A percentile compares a stretch with the other conserved stretches of the same genome.
Evolutionary conservation across 169 alveolate genomes (phyloP).

Genomic region (Eimeria brunetti): DNA sequence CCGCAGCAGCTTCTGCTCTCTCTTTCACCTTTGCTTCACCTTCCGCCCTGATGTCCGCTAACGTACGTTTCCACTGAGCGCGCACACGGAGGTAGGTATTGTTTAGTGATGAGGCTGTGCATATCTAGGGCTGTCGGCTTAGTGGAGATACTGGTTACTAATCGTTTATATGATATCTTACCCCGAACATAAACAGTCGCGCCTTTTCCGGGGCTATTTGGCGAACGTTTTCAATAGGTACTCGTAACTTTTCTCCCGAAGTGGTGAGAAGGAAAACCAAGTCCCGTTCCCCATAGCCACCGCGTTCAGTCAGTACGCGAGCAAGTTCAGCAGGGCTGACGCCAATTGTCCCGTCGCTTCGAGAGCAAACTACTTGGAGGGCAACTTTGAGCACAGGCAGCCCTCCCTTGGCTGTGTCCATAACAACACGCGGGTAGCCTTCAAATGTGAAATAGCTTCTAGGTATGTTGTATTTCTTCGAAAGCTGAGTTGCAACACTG

Average conservation of each 20-base stretch:
- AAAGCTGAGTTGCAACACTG: conserved; percentile 27
- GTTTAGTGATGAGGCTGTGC: background rate
- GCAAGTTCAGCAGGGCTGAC: conserved; percentile 59
- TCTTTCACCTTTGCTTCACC: conserved; percentile 22
- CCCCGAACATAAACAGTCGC: conserved; percentile 45
- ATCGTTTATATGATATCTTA: background rate
- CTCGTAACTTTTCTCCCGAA: conserved; percentile 35
- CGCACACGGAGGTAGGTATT: background rate
- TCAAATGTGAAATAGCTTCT: conserved; percentile 20
- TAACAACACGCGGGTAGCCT: conserved; percentile 57
- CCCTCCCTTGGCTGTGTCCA: background rate
- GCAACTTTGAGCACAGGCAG: conserved; percentile 58
- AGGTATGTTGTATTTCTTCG: conserved; percentile 8
- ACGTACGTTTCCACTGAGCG: conserved; percentile 56
- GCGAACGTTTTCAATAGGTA: conserved; percentile 39
- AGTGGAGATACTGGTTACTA: background rate
- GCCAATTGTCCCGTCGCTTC: conserved; percentile 52
- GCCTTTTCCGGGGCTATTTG: conserved; percentile 41
- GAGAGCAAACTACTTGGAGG: conserved; percentile 41
- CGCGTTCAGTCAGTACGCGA: conserved; percentile 14
- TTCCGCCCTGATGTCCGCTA: conserved; percentile 11
- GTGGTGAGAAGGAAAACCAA: conserved; percentile 45
- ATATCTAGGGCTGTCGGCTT: background rate
- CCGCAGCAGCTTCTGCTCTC: conserved; percentile 17
- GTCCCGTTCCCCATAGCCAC: conserved; percentile 42